Base-by-base conservation (phyloP, 768 basidiomycete species). In the Leccinum arenicola region DNA sequence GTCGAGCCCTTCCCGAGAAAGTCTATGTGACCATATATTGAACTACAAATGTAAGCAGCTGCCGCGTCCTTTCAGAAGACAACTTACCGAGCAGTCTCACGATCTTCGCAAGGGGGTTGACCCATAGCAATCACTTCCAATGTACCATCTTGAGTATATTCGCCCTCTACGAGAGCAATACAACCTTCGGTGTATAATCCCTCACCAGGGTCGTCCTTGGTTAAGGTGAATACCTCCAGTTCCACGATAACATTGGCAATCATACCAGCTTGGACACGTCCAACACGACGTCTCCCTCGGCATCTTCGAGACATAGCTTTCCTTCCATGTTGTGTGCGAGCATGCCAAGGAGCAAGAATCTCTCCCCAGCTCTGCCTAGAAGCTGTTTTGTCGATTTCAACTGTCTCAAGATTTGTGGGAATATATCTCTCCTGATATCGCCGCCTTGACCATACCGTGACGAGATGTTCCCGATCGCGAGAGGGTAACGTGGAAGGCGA, bases 151-250 rank as follows among this genome's bases (percentile, higher is more conserved):
- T 95, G 88, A 0, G 92, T 98, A 70, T 98, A 99, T 68, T 95
- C 92, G 21, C 97, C 97, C 76, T 98, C 97, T 0, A 98, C 86
- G 15, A 99, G 82, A 1, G 94, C 93, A 72, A 98, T 91, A 59
- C 89, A 94, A 0, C 97, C 97, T 73, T 98, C 97, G 0, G 95
- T 97, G 68, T 97, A 98, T 6, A 99, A 72, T 1, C 97, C 97
- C 68, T 96, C 94, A 43, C 95, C 93, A 17, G 96, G 95, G 60
- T 91, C 89, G 72, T 95, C 85, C 84, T 87, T 64, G 50, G 15
- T 55, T 55, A 58, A 33, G 61, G 63, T 68, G 27, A 70, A 49
- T 29, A 57, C 51, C 55, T 57, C 61, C 54, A 52, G 7, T 21
- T 27, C 53, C 29, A 40, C 45, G 49, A 58, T 31, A 12, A 52